phyloP scores from a whole-genome alignment of 148 eudicot genomes.

The Vaccinium vitisidaea region DNA sequence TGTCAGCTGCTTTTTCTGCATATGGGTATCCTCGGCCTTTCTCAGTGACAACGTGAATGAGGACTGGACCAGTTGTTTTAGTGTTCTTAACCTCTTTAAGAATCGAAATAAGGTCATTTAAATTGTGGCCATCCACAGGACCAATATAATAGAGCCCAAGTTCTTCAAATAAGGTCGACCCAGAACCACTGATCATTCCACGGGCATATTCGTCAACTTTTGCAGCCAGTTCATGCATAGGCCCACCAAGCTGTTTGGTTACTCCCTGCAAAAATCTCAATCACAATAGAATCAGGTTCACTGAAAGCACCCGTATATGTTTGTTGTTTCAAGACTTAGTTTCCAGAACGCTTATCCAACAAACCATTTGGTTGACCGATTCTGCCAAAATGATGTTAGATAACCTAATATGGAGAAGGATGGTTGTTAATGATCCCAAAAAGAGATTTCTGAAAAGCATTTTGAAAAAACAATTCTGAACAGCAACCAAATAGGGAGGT shows the following conservation, averaged over 20 bases:
- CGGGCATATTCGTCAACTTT: slow-evolving; percentile 98
- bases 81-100: slow-evolving; percentile 89
- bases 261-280: slow-evolving; percentile 58
- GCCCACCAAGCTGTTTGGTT: slow-evolving; percentile 88
- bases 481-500: background rate
- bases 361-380: background rate
- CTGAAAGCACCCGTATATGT: background rate
- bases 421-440: background rate
- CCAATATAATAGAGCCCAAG: slow-evolving; percentile 96
- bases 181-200: slow-evolving; percentile 95
- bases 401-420: background rate
- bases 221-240: slow-evolving; percentile 88
- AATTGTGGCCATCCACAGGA: slow-evolving; percentile 94
- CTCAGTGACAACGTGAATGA: slow-evolving; percentile 94
- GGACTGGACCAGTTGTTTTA: slow-evolving; percentile 85
- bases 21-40: slow-evolving; percentile 96
- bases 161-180: slow-evolving; percentile 88
- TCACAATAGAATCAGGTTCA: background rate
- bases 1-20: slow-evolving; percentile 95
- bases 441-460: background rate
- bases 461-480: background rate
- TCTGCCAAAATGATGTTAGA: background rate
- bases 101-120: slow-evolving; percentile 84
- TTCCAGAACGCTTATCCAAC: background rate
- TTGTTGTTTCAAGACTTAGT: background rate